phyloP scores from a whole-genome alignment of 441 rosid species.

The Populus tomentosa region DNA sequence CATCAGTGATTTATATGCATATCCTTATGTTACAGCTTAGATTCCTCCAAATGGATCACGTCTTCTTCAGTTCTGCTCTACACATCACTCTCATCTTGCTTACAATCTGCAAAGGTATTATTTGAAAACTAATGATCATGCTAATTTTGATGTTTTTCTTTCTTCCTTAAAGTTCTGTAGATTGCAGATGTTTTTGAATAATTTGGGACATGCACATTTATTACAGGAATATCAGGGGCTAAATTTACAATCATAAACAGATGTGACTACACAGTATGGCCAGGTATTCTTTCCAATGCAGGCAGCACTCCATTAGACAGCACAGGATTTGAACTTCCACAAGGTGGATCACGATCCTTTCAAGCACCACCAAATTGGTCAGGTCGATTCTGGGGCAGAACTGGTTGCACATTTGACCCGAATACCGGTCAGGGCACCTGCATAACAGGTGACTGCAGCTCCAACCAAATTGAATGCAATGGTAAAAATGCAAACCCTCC shows the following conservation, averaged over 20 bases:
- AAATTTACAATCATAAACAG: constrained; percentile 62
- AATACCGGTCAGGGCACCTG: constrained; percentile 58
- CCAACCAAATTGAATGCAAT: constrained; percentile 62
- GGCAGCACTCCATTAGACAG: constrained; percentile 55
- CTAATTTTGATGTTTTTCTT: not conserved
- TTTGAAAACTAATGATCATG: not conserved
- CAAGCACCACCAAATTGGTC: constrained; percentile 80
- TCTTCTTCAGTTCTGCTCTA: constrained; percentile 11
- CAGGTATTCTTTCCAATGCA: constrained; percentile 76
- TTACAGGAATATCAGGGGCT: constrained; percentile 48
- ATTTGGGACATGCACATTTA: not conserved
- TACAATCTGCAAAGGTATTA: constrained; percentile 27
- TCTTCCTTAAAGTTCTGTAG: not conserved
- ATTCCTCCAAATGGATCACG: constrained; percentile 20
- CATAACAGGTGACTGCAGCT: constrained; percentile 73
- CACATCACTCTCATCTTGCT: constrained; percentile 27
- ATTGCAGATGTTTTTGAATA: not conserved
- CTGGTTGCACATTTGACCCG: constrained; percentile 61
- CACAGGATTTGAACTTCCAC: constrained; percentile 71
- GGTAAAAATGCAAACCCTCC: constrained; percentile 78
- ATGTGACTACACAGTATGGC: constrained; percentile 84
- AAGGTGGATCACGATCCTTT: constrained; percentile 49
- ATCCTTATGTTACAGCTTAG: not conserved
- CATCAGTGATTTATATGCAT: no score
- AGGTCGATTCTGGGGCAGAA: constrained; percentile 92